phyloP scores from a whole-genome alignment of 2,329 filamentous ascomycete species.

The Microcyclospora pomicola region DNA sequence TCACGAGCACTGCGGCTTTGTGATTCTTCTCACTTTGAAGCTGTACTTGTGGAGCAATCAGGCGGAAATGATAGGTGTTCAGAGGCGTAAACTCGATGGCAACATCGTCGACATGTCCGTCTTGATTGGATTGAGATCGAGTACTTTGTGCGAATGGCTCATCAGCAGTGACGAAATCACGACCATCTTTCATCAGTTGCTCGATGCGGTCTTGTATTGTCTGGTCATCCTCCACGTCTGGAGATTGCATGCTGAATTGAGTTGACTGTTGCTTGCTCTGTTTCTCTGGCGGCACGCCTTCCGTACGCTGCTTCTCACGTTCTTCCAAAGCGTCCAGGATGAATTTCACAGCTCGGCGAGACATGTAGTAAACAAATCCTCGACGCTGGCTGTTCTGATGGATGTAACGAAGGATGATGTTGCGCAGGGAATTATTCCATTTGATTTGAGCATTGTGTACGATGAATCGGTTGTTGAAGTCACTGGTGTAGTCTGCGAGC shows the following conservation, averaged over 20 bases:
- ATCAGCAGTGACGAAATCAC: conserved; percentile 64
- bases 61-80: conserved; percentile 84
- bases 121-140: conserved; percentile 7
- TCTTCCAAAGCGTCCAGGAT: conserved; percentile 96
- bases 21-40: conserved; percentile 96
- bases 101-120: conserved; percentile 50
- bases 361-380: conserved; percentile 96
- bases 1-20: conserved; percentile 91
- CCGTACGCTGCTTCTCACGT: conserved; percentile 53
- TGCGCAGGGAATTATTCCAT: conserved; percentile 92
- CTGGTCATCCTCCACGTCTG: conserved; percentile 44
- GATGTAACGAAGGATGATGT: conserved; percentile 92
- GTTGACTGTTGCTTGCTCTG: conserved; percentile 15
- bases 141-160: conserved; percentile 39
- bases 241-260: conserved; percentile 18
- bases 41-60: conserved; percentile 96
- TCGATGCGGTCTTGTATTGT: conserved; percentile 76
- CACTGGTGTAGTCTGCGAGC: conserved; percentile 71
- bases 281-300: conserved; percentile 22
- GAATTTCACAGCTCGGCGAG: conserved; percentile 88
- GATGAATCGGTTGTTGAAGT: conserved; percentile 97
- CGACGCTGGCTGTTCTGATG: conserved; percentile 93
- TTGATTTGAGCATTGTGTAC: conserved; percentile 96
- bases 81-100: conserved; percentile 78
- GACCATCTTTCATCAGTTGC: conserved; percentile 70